Conservation (phyloP, 352 stramenopile species). For the Thalassiosira exigua region DNA sequence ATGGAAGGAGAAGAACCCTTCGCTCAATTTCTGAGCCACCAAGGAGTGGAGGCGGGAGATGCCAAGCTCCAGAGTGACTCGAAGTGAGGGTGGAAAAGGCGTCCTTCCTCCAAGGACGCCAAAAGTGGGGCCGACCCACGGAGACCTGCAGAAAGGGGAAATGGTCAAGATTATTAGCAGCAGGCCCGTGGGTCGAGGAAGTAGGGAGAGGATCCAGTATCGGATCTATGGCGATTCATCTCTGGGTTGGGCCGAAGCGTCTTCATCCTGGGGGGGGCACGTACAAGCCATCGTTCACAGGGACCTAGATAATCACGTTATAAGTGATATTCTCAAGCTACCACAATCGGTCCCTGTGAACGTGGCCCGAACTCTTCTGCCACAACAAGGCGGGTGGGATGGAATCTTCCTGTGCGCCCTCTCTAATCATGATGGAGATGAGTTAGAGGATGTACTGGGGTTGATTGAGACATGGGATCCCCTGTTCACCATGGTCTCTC, state of each 20-base stretch:
- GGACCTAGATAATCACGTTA: background rate
- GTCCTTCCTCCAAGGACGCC: too few species aligned
- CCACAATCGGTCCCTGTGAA: background rate
- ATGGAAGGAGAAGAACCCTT: too few species aligned
- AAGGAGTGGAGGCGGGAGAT: too few species aligned
- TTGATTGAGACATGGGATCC: slow-evolving; percentile 14
- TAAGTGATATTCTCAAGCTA: background rate
- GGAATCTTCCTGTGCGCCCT: slow-evolving; percentile 11
- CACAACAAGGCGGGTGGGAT: slow-evolving; percentile 9
- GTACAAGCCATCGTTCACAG: slow-evolving; percentile 4
- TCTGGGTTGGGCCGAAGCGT: slow-evolving; percentile 10
- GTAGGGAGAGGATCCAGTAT: slow-evolving; percentile 1
- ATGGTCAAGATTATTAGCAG: slow-evolving; percentile 6
- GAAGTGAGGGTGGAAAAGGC: too few species aligned
- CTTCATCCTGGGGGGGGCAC: background rate
- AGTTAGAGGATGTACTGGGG: background rate
- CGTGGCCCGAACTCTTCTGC: background rate
- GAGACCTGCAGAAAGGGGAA: too few species aligned
- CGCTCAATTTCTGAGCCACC: too few species aligned
- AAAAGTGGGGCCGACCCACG: too few species aligned
- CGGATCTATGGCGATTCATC: slow-evolving; percentile 13
- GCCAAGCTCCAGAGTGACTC: too few species aligned
- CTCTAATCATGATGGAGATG: background rate
- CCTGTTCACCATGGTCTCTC: background rate
- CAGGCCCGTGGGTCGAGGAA: background rate